Evolutionary conservation across 352 stramenopile genomes (phyloP).

Genomic region (Phytophthora boehmeriae): DNA sequence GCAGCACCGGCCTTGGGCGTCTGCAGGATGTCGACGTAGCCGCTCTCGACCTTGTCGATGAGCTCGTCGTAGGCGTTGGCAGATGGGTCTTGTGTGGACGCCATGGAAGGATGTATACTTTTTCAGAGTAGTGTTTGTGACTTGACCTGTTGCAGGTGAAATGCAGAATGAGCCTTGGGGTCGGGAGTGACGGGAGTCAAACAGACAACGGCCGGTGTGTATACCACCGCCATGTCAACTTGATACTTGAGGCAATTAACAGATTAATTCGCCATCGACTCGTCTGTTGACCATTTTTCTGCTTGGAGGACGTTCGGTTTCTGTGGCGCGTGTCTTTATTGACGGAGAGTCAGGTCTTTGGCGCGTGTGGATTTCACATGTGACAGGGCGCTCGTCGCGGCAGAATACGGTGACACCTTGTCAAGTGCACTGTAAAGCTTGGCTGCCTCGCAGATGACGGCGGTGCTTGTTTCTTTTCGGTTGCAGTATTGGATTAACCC

Average conservation of each 20-base stretch:
- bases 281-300: constrained; percentile 3
- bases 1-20: constrained; percentile 7
- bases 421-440: too few species aligned
- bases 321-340: neutral
- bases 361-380: constrained; percentile 4
- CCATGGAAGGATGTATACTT: constrained; percentile 1
- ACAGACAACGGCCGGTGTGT: neutral
- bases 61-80: constrained; percentile 19
- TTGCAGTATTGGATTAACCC: too few species aligned
- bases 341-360: neutral
- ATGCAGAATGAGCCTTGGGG: constrained; percentile 10
- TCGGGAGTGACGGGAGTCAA: neutral
- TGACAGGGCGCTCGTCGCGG: too few species aligned
- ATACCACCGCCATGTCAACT: neutral
- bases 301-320: constrained; percentile 7
- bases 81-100: constrained; percentile 11
- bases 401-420: too few species aligned
- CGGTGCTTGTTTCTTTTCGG: too few species aligned
- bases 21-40: constrained; percentile 13
- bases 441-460: too few species aligned
- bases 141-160: constrained; percentile 12
- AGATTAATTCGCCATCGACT: neutral
- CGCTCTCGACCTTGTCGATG: constrained; percentile 23
- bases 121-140: neutral
- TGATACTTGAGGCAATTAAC: neutral